Conservation (phyloP, 1,284 basidiomycete species). For the Sphagnurus paluster region DNA sequence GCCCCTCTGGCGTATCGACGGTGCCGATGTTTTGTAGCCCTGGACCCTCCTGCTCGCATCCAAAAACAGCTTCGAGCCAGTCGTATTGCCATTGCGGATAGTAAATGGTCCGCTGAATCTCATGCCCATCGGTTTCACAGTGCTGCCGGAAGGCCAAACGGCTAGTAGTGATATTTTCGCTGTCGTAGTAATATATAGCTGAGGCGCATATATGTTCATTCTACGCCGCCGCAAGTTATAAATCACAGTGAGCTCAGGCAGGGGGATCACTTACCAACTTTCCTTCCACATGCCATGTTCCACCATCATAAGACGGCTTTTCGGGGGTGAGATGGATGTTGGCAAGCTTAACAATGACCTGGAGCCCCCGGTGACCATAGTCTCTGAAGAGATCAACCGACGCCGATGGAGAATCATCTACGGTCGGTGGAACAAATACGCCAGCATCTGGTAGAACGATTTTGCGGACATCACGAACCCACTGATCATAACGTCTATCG, state of each 20-base stretch:
- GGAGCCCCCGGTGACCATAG: conserved; percentile 29
- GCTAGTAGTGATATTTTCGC: conserved; percentile 28
- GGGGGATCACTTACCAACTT: conserved; percentile 25
- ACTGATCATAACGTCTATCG: conserved; percentile 15
- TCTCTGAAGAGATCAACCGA: conserved; percentile 21
- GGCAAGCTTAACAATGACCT: conserved; percentile 53
- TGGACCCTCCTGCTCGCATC: conserved; percentile 11
- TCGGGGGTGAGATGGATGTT: conserved; percentile 51
- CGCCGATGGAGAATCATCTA: conserved; percentile 1
- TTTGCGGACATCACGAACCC: conserved; percentile 12
- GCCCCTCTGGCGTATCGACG: conserved; percentile 30
- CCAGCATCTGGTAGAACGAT: conserved; percentile 19
- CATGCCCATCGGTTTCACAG: conserved; percentile 1
- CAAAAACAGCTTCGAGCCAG: conserved; percentile 27
- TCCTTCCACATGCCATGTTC: conserved; percentile 41
- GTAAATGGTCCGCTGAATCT: background rate
- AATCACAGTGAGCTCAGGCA: background rate
- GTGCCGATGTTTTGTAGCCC: conserved; percentile 30
- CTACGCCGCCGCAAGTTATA: too few relatives aligned
- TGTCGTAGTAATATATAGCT: conserved; percentile 35
- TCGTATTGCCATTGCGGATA: conserved; percentile 24
- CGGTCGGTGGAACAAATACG: conserved; percentile 18
- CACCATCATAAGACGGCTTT: conserved; percentile 34
- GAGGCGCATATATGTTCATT: conserved; percentile 44
- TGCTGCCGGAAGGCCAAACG: conserved; percentile 28